phyloP scores from a whole-genome alignment of 352 stramenopile species.

The Pythium phragmitis region DNA sequence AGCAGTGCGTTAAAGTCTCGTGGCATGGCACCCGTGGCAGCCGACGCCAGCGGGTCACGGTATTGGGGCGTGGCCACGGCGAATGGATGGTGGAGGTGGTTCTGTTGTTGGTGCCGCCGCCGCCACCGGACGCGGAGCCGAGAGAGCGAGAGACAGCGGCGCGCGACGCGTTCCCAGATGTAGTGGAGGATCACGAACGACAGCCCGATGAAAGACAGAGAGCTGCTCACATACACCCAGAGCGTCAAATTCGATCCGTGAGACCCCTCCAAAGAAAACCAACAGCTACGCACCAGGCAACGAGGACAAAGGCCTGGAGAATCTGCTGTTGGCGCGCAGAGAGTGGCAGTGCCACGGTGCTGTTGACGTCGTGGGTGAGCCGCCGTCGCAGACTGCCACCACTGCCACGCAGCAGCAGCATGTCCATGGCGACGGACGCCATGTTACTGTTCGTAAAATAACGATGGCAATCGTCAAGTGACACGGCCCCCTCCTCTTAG shows the following conservation, averaged over 20 bases:
- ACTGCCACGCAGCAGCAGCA: not conserved
- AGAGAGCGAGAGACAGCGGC: constrained; percentile 12
- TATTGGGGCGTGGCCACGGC: not conserved
- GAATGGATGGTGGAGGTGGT: not conserved
- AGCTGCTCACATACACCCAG: constrained; percentile 12
- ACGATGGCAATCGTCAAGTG: not conserved
- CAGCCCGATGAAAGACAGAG: constrained; percentile 59
- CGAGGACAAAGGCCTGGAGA: constrained; percentile 23
- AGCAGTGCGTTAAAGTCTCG: constrained; percentile 64
- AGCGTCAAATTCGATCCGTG: not conserved
- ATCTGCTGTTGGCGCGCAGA: constrained; percentile 10
- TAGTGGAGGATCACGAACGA: constrained; percentile 70
- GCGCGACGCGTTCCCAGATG: constrained; percentile 37
- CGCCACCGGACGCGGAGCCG: constrained; percentile 6
- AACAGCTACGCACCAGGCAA: constrained; percentile 19
- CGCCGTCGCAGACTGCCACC: constrained; percentile 25
- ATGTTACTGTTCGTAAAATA: not conserved
- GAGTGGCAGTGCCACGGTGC: constrained; percentile 3
- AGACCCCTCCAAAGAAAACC: not conserved
- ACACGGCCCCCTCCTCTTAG: not conserved
- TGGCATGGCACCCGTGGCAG: constrained; percentile 2
- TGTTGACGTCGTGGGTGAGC: constrained; percentile 21
- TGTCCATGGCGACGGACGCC: not conserved
- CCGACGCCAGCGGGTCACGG: not conserved
- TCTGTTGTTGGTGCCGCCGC: not conserved